Evolutionary conservation across 78 protist species (phyloP).

Genomic region (Pelomyxa schiedti): DNA sequence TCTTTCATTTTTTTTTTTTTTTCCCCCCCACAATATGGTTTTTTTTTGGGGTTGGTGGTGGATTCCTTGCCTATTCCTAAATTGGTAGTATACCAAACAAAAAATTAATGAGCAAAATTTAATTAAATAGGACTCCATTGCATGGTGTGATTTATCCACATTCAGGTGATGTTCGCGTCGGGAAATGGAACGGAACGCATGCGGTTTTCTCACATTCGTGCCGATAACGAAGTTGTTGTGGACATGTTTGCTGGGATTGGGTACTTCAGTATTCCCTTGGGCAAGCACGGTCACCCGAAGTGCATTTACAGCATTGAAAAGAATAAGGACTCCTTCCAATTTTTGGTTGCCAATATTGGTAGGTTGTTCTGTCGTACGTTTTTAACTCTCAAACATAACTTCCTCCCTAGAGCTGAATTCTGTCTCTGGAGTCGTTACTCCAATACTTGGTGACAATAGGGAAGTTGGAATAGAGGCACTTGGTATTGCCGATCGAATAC

Average conservation of each 20-base stretch:
- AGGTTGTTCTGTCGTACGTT: not conserved
- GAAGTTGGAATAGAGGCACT: not conserved
- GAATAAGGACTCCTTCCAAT: not conserved
- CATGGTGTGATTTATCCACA: too few relatives aligned
- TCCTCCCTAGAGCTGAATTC: not conserved
- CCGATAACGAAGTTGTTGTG: constrained; percentile 1
- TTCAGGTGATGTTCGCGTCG: constrained; percentile 16
- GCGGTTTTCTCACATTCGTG: not conserved
- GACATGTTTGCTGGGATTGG: constrained; percentile 39
- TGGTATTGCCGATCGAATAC: not conserved
- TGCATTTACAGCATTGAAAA: constrained; percentile 1
- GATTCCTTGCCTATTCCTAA: too few relatives aligned
- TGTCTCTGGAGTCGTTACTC: not conserved
- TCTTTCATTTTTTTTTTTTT: too few relatives aligned
- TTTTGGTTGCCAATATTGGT: not conserved
- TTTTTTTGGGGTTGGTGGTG: too few relatives aligned
- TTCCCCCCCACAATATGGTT: too few relatives aligned
- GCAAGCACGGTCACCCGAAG: not conserved
- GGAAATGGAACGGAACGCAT: constrained; percentile 34
- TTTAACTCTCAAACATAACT: not conserved
- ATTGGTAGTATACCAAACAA: too few relatives aligned
- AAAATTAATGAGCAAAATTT: too few relatives aligned
- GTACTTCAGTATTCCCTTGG: constrained; percentile 17
- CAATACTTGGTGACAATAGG: constrained; percentile 7
- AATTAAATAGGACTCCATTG: too few relatives aligned